Evolutionary conservation across 2,329 filamentous ascomycete species (phyloP), one percentile per base, ranked within the genome.

Genomic region (Shiraia sp.): DNA sequence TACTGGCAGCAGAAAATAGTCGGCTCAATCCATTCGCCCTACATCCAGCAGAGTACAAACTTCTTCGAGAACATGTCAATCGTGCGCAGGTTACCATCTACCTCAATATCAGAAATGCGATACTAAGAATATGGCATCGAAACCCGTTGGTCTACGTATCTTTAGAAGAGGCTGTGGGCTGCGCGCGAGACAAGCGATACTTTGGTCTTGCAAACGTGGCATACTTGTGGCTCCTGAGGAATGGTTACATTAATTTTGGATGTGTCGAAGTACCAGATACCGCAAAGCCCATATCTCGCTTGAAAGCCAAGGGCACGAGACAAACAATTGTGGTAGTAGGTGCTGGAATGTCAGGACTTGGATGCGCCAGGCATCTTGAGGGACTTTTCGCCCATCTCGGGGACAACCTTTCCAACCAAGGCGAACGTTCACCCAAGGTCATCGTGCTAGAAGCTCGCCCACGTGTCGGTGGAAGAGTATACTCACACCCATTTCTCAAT

Each of bases 161-260:
- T 17, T 79, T 85, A 33, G 85, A 91, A 65, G 90, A 96, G 69
- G 93, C 93, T 6, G 81, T 92, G 31, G 93, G 93, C 3, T 97
- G 92, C 72, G 88, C 90, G 36, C 88, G 85, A 71, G 90, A 96
- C 59, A 78, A 80, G 39, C 83, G 90, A 39, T 97, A 90, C 84
- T 96, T 96, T 68, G 86, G 90, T 45, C 81, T 92, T 32, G 91
- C 93, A 8, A 88, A 84, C 51, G 79, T 96, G 41, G 93, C 90
- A 52, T 95, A 93, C 64, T 85, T 95, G 68, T 99, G 92, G 92
- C 80, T 99, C 13, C 78, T 91, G 41, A 85, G 92, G 46, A 83
- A 87, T 52, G 93, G 93, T 14, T 96, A 95, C 67, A 95, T 99
- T 74, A 99, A 99, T 68, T 96, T 90, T 66, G 93, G 95, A 12